phyloP scores from a whole-genome alignment of 768 basidiomycete genomes.

The Amanita pseudoporphyria region DNA sequence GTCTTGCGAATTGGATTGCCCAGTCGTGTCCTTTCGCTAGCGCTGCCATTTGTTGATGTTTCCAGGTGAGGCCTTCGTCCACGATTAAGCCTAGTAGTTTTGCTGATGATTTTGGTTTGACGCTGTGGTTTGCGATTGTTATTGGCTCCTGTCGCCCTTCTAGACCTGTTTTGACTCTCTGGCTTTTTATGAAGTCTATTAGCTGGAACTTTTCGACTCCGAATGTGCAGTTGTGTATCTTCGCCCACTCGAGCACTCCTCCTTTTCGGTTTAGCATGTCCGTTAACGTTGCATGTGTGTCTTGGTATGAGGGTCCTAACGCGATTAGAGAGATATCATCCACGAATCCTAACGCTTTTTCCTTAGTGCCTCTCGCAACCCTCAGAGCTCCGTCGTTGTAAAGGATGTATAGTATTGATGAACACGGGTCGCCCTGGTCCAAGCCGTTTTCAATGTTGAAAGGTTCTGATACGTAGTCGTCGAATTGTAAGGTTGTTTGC shows the following conservation, averaged over 20 bases:
- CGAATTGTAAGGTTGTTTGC: conserved; percentile 8
- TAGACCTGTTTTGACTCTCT: neutral
- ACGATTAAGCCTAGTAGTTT: neutral
- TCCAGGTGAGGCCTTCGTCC: too few species aligned
- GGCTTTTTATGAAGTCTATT: neutral
- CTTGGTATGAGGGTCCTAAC: neutral
- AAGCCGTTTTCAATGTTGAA: too few species aligned
- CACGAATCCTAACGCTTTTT: neutral
- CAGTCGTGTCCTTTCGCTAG: neutral
- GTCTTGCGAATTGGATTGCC: neutral
- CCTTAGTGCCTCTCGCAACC: neutral
- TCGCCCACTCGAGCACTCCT: conserved; percentile 1
- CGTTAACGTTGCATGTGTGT: neutral
- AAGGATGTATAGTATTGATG: conserved; percentile 7
- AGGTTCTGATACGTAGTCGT: conserved; percentile 10
- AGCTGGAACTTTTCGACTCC: neutral
- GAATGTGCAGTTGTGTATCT: neutral
- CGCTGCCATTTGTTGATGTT: neutral
- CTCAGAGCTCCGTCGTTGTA: conserved; percentile 9
- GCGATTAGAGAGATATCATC: neutral
- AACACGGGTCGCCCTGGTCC: conserved; percentile 7
- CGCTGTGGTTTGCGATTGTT: neutral
- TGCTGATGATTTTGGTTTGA: neutral
- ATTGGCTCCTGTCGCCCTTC: neutral
- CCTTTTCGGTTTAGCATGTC: neutral